A percentile compares a stretch with the other conserved stretches of the same genome.
Conservation (phyloP, 257 asterid species). For the Solanum phureja region DNA sequence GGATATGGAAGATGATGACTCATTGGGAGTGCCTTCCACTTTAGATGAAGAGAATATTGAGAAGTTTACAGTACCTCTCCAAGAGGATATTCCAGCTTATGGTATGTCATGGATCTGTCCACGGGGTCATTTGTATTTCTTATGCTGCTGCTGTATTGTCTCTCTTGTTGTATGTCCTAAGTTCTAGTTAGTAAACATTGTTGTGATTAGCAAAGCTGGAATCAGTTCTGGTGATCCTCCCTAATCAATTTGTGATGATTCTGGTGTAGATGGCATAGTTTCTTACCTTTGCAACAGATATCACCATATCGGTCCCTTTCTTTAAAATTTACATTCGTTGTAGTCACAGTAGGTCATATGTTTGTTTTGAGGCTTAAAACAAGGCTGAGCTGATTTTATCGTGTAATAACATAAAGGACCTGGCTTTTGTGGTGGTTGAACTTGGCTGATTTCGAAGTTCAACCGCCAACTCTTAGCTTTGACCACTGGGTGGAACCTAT, state of each 20-base stretch:
- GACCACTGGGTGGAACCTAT: neutral
- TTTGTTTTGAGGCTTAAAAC: neutral
- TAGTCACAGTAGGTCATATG: neutral
- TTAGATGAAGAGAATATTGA: constrained; percentile 28
- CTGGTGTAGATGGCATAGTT: neutral
- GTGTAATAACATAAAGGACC: neutral
- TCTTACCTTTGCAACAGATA: neutral
- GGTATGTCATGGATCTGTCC: constrained; percentile 29
- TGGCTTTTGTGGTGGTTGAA: neutral
- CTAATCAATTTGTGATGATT: neutral
- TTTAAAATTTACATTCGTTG: neutral
- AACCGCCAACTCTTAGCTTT: neutral
- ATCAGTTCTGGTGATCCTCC: neutral
- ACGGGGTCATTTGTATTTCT: neutral
- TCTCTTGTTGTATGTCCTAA: neutral
- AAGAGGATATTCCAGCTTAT: constrained; percentile 22
- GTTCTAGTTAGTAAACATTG: neutral
- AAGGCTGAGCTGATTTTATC: neutral
- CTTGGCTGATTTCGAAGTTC: neutral
- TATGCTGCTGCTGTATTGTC: neutral
- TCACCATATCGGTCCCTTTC: neutral
- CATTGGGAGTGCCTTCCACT: constrained; percentile 21
- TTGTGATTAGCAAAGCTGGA: neutral
- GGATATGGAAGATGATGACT: constrained; percentile 79
- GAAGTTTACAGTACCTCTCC: constrained; percentile 21